Conservation (phyloP, 768 basidiomycete species). For the Leccinum subgranulosum region DNA sequence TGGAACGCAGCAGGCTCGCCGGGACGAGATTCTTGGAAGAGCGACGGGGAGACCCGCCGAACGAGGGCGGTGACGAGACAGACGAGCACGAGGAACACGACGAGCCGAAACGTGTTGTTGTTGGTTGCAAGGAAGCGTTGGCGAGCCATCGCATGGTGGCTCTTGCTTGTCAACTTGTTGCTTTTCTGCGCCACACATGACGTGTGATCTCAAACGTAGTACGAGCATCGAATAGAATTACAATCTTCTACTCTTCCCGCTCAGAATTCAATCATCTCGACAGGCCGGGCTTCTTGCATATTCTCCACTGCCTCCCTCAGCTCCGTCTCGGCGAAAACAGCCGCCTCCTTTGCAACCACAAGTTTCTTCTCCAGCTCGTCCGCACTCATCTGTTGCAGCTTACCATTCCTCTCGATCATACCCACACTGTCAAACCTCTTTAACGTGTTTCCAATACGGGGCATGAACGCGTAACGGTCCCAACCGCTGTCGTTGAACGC, state of each 20-base stretch:
- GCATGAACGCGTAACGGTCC: conserved; percentile 68
- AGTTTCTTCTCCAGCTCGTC: conserved; percentile 78
- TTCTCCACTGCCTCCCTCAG: conserved; percentile 72
- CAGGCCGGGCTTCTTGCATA: conserved; percentile 54
- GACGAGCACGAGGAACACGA: conserved; percentile 22
- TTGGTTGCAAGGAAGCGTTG: conserved; percentile 12
- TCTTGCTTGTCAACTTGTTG: neutral
- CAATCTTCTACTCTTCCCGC: neutral
- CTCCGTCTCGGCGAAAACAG: conserved; percentile 70
- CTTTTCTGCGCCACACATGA: neutral
- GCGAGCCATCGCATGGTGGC: conserved; percentile 22
- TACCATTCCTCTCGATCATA: conserved; percentile 43
- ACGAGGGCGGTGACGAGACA: conserved; percentile 21
- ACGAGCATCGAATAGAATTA: neutral
- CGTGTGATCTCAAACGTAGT: no score
- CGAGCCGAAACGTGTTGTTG: conserved; percentile 11
- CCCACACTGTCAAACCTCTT: conserved; percentile 68
- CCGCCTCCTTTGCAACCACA: conserved; percentile 64
- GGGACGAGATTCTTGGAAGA: neutral
- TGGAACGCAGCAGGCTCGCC: conserved; percentile 4
- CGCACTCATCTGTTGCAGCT: conserved; percentile 50
- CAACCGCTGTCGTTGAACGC: conserved; percentile 84
- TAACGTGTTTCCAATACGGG: conserved; percentile 66
- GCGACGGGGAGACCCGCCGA: conserved; percentile 8
- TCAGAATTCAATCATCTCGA: conserved; percentile 36